A percentile compares a stretch with the other conserved stretches of the same genome.
These are phyloP conservation scores for Pythium phragmitis DNA, from an alignment of 352 stramenopile genomes.

Conservation along the genomic window DNA sequence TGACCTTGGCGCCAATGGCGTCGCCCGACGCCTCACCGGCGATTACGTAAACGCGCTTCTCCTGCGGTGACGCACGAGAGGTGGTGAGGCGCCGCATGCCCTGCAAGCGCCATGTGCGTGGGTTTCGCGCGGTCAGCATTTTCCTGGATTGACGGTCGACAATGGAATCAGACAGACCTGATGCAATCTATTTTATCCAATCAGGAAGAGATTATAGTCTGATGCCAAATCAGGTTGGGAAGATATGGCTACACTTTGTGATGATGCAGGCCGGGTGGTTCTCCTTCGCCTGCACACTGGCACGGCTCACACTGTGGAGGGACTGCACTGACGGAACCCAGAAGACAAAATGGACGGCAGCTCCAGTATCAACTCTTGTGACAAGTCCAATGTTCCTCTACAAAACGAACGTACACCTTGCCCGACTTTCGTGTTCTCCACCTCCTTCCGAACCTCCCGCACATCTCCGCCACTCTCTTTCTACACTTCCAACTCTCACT, in stretches of 20 bases:
- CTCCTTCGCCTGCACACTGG: too few species aligned
- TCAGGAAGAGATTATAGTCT: neutral
- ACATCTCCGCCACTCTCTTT: too few species aligned
- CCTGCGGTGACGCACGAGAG: neutral
- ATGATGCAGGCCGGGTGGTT: too few species aligned
- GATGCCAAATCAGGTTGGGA: neutral
- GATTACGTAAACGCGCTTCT: constrained; percentile 56
- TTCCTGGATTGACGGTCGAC: neutral
- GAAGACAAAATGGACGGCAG: too few species aligned
- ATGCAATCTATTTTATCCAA: neutral
- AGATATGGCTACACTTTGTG: constrained; percentile 5
- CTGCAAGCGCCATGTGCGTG: neutral
- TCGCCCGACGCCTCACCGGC: constrained; percentile 73
- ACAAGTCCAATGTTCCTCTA: too few species aligned
- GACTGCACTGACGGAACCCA: too few species aligned
- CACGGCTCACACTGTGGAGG: too few species aligned
- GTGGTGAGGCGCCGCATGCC: neutral
- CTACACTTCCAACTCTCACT: too few species aligned
- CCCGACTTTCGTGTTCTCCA: too few species aligned
- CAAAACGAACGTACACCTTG: too few species aligned
- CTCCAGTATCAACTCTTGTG: too few species aligned
- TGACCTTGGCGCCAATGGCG: constrained; percentile 72
- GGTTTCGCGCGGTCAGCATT: neutral
- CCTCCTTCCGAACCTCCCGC: too few species aligned
- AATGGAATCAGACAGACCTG: neutral